Conservation (phyloP, 1,139 yeast genomes). For the Blastobotrys indianensis region DNA sequence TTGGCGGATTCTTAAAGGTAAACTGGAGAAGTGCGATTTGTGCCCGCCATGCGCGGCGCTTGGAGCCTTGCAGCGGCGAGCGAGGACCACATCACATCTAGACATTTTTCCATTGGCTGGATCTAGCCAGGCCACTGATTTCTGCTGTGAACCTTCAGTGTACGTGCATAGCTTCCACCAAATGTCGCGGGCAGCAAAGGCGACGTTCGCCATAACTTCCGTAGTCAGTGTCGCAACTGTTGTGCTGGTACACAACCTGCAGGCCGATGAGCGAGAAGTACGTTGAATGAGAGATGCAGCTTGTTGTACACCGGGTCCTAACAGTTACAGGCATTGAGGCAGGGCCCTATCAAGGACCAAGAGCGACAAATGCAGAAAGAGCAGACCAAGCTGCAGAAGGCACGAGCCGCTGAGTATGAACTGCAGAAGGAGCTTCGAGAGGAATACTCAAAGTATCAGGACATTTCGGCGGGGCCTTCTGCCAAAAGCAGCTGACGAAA, state of each 20-base stretch:
- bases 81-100: no score
- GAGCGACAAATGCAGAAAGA: slow-evolving; percentile 41
- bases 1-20: no score
- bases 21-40: no score
- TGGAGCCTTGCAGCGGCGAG: no score
- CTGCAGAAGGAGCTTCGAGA: slow-evolving; percentile 63
- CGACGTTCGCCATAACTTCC: slow-evolving; percentile 59
- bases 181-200: slow-evolving; percentile 70
- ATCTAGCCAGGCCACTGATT: no score
- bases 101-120: no score
- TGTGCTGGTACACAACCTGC: slow-evolving; percentile 62
- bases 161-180: no score
- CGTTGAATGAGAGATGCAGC: slow-evolving; percentile 7
- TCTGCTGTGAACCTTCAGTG: no score
- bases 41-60: no score
- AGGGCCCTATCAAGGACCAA: slow-evolving; percentile 78
- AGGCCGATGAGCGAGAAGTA: slow-evolving; percentile 53
- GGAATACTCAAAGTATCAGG: slow-evolving; percentile 57
- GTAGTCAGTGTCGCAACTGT: slow-evolving; percentile 53
- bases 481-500: no score
- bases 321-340: slow-evolving; percentile 47
- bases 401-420: slow-evolving; percentile 68
- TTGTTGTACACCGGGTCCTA: background rate
- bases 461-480: slow-evolving; percentile 8
- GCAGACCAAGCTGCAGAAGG: slow-evolving; percentile 39